Evolutionary conservation across 345 rosid species (phyloP).

Genomic region (Sisymbrium altissimum): DNA sequence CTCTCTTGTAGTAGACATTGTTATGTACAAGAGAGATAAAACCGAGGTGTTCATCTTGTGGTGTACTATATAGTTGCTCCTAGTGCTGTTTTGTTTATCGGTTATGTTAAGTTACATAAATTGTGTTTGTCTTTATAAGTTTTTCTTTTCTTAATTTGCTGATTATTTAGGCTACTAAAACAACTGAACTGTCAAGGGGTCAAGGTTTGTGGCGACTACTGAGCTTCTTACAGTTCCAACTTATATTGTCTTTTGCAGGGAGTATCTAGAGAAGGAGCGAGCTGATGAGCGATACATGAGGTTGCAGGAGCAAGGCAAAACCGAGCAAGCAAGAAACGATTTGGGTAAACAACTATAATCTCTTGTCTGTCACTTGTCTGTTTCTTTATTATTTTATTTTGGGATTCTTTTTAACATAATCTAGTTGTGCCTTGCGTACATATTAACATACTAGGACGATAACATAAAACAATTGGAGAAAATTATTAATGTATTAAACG

Average conservation of each 20-base stretch:
- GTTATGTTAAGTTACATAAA: too few species aligned
- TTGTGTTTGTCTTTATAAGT: too few species aligned
- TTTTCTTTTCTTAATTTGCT: too few species aligned
- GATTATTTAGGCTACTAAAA: too few species aligned
- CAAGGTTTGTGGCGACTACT: too few species aligned
- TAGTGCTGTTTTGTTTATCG: conserved; percentile 41
- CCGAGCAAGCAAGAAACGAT: conserved; percentile 92
- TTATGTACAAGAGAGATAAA: conserved; percentile 35
- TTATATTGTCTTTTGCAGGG: conserved; percentile 42
- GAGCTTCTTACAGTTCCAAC: background rate
- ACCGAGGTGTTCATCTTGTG: conserved; percentile 32
- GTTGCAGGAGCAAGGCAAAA: conserved; percentile 98
- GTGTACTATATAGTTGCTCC: conserved; percentile 40
- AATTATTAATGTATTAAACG: too few species aligned
- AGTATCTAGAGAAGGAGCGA: conserved; percentile 90
- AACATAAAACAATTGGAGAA: too few species aligned
- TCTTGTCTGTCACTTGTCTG: background rate
- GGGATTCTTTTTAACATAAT: too few species aligned
- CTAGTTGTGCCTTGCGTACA: too few species aligned
- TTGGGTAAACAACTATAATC: conserved; percentile 45
- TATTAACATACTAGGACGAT: too few species aligned
- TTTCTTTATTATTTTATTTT: too few species aligned
- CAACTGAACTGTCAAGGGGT: too few species aligned
- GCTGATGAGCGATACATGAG: conserved; percentile 97
- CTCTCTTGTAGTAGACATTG: conserved; percentile 53